phyloP scores from a whole-genome alignment of 192 early-diverging fungal genomes.

The Phycomyces blakesleeanus region DNA sequence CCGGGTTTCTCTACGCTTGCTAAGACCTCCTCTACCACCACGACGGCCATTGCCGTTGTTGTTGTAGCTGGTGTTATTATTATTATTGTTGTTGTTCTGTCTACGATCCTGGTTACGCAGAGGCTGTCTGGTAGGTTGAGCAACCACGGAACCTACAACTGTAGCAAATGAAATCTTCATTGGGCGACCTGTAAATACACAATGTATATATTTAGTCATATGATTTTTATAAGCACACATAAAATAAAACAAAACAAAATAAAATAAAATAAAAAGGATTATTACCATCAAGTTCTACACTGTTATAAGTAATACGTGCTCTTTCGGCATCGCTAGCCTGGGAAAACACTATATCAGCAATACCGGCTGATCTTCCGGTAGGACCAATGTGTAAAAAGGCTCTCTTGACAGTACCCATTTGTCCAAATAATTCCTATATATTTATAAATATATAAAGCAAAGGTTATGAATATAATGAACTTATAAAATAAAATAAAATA shows the following conservation, averaged over 20 bases:
- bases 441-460: constrained; percentile 1
- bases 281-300: constrained; percentile 51
- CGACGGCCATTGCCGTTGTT: constrained; percentile 16
- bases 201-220: neutral
- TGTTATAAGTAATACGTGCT: constrained; percentile 45
- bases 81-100: no score
- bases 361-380: constrained; percentile 49
- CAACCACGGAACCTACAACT: neutral
- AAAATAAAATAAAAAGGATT: neutral
- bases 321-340: constrained; percentile 36
- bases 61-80: neutral
- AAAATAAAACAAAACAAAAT: no score
- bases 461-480: no score
- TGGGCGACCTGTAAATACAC: constrained; percentile 12
- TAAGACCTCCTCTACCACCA: constrained; percentile 20
- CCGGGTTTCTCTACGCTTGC: constrained; percentile 12
- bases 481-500: no score
- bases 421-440: constrained; percentile 48
- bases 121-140: neutral
- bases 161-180: constrained; percentile 24
- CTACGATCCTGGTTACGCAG: constrained; percentile 14
- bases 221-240: no score
- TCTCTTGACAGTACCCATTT: constrained; percentile 45
- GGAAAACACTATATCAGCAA: constrained; percentile 47
- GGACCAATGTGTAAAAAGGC: constrained; percentile 46